Evolutionary conservation across 306 rosid genomes (phyloP), one percentile per base, ranked within the genome.

Genomic region (Rosa multiflora): DNA sequence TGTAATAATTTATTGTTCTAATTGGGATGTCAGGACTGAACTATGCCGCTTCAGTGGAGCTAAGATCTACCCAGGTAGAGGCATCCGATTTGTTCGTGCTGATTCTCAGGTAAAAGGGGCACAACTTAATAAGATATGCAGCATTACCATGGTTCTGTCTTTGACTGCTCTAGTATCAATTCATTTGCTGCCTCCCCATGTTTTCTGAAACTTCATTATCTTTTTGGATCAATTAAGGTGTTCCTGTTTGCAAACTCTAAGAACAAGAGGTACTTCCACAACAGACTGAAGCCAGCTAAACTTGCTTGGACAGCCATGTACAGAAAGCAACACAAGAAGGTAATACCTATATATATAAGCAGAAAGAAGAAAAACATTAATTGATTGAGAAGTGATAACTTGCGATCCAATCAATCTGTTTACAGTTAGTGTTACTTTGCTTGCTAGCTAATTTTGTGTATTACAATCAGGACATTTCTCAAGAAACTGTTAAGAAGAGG

Each of bases 321-420:
- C 68, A 83, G 92, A 80, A 92, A 92, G 88, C 97, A 92, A 53
- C 97, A 86, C 63, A 91, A 91, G 87, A 93, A 89, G 93, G 94
- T 89, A 47, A 29, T 4, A 4, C 48, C 3, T 39, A 4, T 14
- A 10, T n/a, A 8, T 26, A 8, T 48, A 32, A 71, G 3, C 43
- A 47, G 58, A 9, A 70, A 70, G 26, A 43, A 23, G 39, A 26
- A 72, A 72, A 49, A 35, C 47, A 72, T 29, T 15, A 17, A 18
- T 48, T 15, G 23, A 2, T 20, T 42, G 52, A 42, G 49, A 20
- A 68, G 32, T 8, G 26, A 68, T 10, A 42, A 68, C 46, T 49
- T 29, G 76, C 21, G 17, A 5, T 17, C 1, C 15, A 72, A 32
- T 29, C 21, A 49, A 7, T 72, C 62, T 49, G 14, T 49, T 48